Base-by-base conservation (phyloP, 2,329 filamentous ascomycete species). In the Aschersonia sp. region DNA sequence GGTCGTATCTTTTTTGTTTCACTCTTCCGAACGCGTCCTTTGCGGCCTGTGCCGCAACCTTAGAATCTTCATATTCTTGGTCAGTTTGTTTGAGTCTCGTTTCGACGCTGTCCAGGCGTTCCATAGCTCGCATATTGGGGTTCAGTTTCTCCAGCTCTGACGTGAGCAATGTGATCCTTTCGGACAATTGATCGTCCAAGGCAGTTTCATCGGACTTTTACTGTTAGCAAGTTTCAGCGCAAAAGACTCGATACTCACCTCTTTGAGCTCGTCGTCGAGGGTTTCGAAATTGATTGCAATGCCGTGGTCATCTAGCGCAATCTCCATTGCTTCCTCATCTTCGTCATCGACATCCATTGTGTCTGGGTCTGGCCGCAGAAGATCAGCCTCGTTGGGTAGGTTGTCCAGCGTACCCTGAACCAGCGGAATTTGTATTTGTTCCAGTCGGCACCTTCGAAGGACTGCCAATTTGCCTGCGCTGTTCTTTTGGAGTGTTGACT, bases 81-180 rank as follows among this genome's bases (percentile, higher is more conserved):
- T 96, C 89, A 1, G 87, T 91, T 50, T 82, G 77, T 53, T 86
- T 82, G 30, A 96, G 81, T 51, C 89, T 82, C 46, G 80, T 77
- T 63, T 94, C 85, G 6, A 94, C 89, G 29, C 81, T 83, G 60
- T 92, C 86, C 4, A 98, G 74, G 45, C 91, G 85, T 60, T 97
- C 89, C 65, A 89, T 88, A 6, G 91, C 92, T 57, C 91, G 87
- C 80, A 95, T 94, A 64, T 98, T 97, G 30, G 92, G 92, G 52
- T 92, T 89, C 65, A 97, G 82, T 66, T 95, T 95, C 61, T 95
- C 89, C 28, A 98, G 78, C 56, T 95, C 86, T 32, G 75, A 71
- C 43, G 82, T 81, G 7, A 98, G 74, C 31, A 75, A 74, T 28
- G 76, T 72, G 53, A 98, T 88, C 58, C 81, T 83, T 47, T 94